Percentiles rank a stretch among this genome's conserved stretches.
Evolutionary conservation across 75 land plant species (phyloP).

Genomic region (Picea glauca): DNA sequence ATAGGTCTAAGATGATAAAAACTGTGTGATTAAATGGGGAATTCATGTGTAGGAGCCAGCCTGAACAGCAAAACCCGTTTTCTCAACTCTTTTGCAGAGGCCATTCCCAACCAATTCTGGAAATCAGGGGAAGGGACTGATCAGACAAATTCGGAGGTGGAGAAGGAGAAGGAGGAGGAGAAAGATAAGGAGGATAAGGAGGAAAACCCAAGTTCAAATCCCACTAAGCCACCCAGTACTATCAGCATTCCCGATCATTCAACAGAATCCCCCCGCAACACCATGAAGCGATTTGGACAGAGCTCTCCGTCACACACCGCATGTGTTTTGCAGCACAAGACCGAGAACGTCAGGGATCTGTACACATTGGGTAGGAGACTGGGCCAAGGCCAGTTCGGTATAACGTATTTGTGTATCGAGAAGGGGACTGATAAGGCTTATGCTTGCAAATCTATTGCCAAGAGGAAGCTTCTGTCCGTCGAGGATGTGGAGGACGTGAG

Average conservation of each 20-base stretch:
- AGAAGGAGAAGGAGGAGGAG: too few species aligned
- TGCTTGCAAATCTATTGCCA: slow-evolving; percentile 71
- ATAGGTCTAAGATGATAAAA: neutral
- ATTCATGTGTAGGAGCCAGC: slow-evolving; percentile 7
- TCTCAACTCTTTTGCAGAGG: neutral
- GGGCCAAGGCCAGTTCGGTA: slow-evolving; percentile 67
- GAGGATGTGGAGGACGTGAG: slow-evolving; percentile 95
- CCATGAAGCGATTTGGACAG: slow-evolving; percentile 5
- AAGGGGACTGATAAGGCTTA: slow-evolving; percentile 25
- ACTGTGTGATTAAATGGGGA: neutral
- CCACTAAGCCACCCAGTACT: neutral
- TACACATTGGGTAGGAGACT: slow-evolving; percentile 66
- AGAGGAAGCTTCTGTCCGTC: slow-evolving; percentile 64
- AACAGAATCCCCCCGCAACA: neutral
- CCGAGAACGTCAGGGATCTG: slow-evolving; percentile 59
- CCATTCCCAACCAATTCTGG: neutral
- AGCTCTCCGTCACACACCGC: neutral
- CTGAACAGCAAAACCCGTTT: slow-evolving; percentile 1
- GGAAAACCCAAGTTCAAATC: neutral
- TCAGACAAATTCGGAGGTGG: too few species aligned
- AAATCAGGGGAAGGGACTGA: neutral
- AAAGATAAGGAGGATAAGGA: neutral
- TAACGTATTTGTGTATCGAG: slow-evolving; percentile 46
- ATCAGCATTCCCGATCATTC: slow-evolving; percentile 4
- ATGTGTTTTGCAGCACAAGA: slow-evolving; percentile 47